Evolutionary conservation across 177 flowering plant genomes (phyloP), one percentile per base, ranked within the genome.

Genomic region (Tripterygium wilfordii): DNA sequence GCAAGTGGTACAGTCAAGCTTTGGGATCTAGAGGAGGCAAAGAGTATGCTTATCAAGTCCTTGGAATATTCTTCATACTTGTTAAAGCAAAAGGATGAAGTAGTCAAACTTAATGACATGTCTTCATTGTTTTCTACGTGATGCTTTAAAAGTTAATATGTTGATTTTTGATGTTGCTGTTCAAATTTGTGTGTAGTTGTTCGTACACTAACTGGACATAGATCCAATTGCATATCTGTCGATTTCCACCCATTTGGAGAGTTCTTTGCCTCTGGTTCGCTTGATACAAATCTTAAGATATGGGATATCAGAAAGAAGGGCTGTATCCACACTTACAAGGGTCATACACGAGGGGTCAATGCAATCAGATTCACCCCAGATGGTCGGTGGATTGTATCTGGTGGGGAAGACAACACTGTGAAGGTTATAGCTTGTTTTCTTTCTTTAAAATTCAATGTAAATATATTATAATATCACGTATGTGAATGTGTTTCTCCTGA

Each of bases 331-430:
- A 92, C 98, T 10, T 92, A 88, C 76, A 92, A 92, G 61, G 97
- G 99, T 30, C 99, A 92, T 58, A 92, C 96, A 15, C 76, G 97
- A 48, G 99, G 99, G 42, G 95, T 92, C 54, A 88, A 71, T 75
- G 83, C 91, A 13, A 82, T 92, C 63, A 80, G 96, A 56, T 92
- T 92, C 51, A 92, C 96, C 25, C 99, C 99, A 24, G 99, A 92
- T 78, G 99, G 99, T 16, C 96, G 99, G 20, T 92, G 99, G 99
- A 86, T 92, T 66, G 99, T 92, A 12, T 92, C 99, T 58, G 99
- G 96, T 41, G 97, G 99, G 46, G 96, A 92, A 63, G 99, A 92
- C 77, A 82, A 86, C 57, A 68, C 73, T 39, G 96, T 92, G 38
- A 92, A 92, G 97, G 99, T 89, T 50, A 41, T 64, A 27, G 23